Base-by-base conservation (phyloP, 1,284 basidiomycete genomes). In the Boletus albobrunnescens region DNA sequence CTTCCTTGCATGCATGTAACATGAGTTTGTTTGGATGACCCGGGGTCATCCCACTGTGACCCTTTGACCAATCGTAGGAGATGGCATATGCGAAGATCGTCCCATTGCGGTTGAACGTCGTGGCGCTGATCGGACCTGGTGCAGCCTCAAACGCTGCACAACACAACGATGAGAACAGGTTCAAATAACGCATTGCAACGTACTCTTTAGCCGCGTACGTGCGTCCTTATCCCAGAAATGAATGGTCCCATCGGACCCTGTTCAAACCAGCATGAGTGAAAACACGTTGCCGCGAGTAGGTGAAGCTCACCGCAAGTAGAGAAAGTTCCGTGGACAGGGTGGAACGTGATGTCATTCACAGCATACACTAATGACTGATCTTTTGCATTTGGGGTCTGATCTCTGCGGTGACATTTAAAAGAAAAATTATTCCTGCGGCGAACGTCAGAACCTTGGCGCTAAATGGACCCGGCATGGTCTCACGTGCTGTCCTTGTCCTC, bases 401-500 rank as follows among this genome's bases (percentile, higher is more conserved):
- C 91, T 44, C 82, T 81, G 33, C 94, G 89, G 66, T 97, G 94
- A 62, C 94, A 97, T 62, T 94, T 95, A 79, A 98, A 98, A 0
- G 91, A 93, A 65, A 95, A 96, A 71, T 95, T 95, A 65, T 82
- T 79, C 48, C 85, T 90, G 52, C 20, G 42, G 24, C 36, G 38
- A 26, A 30, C 23, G 26, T 65, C 20, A 67, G 33, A 47, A 33
- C 50, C 6, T 39, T 44, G 42, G 16, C 14, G 7, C 20, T 16
- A 2, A 12, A 3, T n/a, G n/a, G 16, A 10, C 5, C 28, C 9
- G 13, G 17, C 30, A 13, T 20, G 26, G 13, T 61, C 79, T 65
- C 55, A 87, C 84, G 70, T 64, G 40, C 74, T 68, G 52, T 90
- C 82, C 62, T 88, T 89, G 5, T 91, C 88, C 57, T 92, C 88